Base-by-base conservation (phyloP, 2,329 filamentous ascomycete species). In the Penicillium carneum region DNA sequence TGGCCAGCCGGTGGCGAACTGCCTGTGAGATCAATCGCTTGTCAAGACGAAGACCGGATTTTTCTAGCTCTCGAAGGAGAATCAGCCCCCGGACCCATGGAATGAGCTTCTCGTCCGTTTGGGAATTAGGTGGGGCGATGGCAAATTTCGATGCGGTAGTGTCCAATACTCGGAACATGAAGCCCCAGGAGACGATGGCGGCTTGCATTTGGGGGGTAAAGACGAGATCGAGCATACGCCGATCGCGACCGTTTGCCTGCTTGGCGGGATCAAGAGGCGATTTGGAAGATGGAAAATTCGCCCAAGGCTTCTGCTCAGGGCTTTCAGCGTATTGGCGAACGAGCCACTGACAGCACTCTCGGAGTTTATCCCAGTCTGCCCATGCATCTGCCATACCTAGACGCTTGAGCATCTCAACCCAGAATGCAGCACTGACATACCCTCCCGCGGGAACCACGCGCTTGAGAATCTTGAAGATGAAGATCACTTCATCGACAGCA, bases 391-490 rank as follows among this genome's bases (percentile, higher is more conserved):
- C 72, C 84, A 87, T 88, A 4, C 87, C 88, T 47, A 86, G 81
- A 31, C 87, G 82, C 47, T 84, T 84, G 43, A 90, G 69, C 10
- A 88, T 77, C 69, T 89, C 86, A 48, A 77, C 74, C 88, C 87
- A 90, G 16, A 78, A 69, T 29, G 64, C 73, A 3, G 79, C 74
- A 23, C 76, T 76, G 26, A 85, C 76, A 57, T 74, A 65, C 57
- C 75, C 75, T 18, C 80, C 81, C 41, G 73, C 76, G 62, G 80
- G 74, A 52, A 86, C 77, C 43, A 84, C 76, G 48, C 76, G 75
- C 57, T 84, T 79, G 34, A 84, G 76, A 20, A 84, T 72, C 33
- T 81, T 81, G 4, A 82, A 76, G 48, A 84, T 74, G 68, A 85
- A 74, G 29, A 67, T 57, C 50, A 77, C 63, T 65, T 80, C 79